Evolutionary conservation across 768 basidiomycete genomes (phyloP).

Genomic region (Amanita pseudoporphyria): DNA sequence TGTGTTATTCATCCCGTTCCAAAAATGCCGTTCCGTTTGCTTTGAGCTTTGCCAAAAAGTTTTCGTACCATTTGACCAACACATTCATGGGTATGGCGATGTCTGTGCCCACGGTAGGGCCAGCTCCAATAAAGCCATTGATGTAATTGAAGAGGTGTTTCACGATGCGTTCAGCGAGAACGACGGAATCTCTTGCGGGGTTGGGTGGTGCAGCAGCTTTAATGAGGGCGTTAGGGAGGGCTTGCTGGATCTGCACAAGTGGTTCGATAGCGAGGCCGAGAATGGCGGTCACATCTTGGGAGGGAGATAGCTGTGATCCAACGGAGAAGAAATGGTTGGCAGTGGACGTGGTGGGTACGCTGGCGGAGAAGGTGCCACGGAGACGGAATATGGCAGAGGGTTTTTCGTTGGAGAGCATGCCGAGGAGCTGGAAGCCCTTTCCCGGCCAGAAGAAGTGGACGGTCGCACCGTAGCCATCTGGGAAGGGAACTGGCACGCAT

Average conservation of each 20-base stretch:
- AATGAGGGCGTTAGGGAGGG: slow-evolving; percentile 27
- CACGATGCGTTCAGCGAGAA: slow-evolving; percentile 59
- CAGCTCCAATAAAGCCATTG: slow-evolving; percentile 48
- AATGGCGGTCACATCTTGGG: slow-evolving; percentile 51
- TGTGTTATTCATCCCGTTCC: slow-evolving; percentile 29
- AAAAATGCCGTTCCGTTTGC: slow-evolving; percentile 54
- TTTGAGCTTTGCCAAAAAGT: slow-evolving; percentile 47
- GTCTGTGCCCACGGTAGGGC: slow-evolving; percentile 30
- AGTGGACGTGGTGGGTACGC: slow-evolving; percentile 22
- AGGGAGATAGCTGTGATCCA: slow-evolving; percentile 23
- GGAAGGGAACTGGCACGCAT: slow-evolving; percentile 51
- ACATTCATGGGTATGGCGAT: slow-evolving; percentile 51
- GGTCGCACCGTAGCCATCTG: slow-evolving; percentile 74
- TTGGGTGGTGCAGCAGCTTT: slow-evolving; percentile 12
- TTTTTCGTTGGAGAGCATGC: slow-evolving; percentile 87
- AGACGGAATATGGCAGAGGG: slow-evolving; percentile 85
- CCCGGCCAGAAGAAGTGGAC: slow-evolving; percentile 86
- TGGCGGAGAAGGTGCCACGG: slow-evolving; percentile 47
- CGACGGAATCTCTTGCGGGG: slow-evolving; percentile 33
- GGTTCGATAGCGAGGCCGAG: slow-evolving; percentile 80
- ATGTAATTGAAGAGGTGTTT: slow-evolving; percentile 72
- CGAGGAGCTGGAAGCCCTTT: slow-evolving; percentile 77
- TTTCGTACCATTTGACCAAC: slow-evolving; percentile 66
- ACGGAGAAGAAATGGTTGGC: slow-evolving; percentile 28
- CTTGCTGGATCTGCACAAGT: slow-evolving; percentile 43